Conservation (phyloP, 495 filamentous ascomycete species). For the Neurospora sp. region DNA sequence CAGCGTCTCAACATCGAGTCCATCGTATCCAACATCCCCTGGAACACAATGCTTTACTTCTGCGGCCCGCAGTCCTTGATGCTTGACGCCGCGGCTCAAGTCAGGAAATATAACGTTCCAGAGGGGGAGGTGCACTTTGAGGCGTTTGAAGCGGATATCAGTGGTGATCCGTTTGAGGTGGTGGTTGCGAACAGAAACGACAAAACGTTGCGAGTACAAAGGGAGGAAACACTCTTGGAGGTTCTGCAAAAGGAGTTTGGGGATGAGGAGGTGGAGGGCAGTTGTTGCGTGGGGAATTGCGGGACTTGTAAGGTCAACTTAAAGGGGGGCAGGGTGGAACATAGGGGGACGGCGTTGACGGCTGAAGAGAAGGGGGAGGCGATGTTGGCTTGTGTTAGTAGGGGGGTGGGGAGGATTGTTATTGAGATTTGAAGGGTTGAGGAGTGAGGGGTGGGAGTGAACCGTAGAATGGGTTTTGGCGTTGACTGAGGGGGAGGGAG, state of each 20-base stretch:
- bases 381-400: constrained; percentile 40
- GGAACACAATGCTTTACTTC: constrained; percentile 43
- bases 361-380: constrained; percentile 31
- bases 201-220: constrained; percentile 23
- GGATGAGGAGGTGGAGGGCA: constrained; percentile 31
- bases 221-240: constrained; percentile 36
- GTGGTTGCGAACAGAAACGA: constrained; percentile 26
- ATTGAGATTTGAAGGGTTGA: constrained; percentile 28
- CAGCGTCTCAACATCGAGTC: constrained; percentile 35
- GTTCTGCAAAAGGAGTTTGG: constrained; percentile 29
- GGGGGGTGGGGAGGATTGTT: constrained; percentile 34
- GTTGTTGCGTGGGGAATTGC: constrained; percentile 50
- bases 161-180: constrained; percentile 46
- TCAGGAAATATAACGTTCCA: constrained; percentile 25
- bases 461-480: too few species aligned
- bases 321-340: constrained; percentile 40
- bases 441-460: not conserved
- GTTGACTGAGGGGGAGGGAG: too few species aligned
- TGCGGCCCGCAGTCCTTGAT: constrained; percentile 45
- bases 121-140: constrained; percentile 45
- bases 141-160: constrained; percentile 39
- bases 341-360: constrained; percentile 39
- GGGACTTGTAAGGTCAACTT: constrained; percentile 45
- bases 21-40: constrained; percentile 28
- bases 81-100: constrained; percentile 29